These are phyloP conservation scores for Xylariaceae sp. DNA, from an alignment of 2,329 filamentous ascomycete genomes.

Conservation along the genomic window DNA sequence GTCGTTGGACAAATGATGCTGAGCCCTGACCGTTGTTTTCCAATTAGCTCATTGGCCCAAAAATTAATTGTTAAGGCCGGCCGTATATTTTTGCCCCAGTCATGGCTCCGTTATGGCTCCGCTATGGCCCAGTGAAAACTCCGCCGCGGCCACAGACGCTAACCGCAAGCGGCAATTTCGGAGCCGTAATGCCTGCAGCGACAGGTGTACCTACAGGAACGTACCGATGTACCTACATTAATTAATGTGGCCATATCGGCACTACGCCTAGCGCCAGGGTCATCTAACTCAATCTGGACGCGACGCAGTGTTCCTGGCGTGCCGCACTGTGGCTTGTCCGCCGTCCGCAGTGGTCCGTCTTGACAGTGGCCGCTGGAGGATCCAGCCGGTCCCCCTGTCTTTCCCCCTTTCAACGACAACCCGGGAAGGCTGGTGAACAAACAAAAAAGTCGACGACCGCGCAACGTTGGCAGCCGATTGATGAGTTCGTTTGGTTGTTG, in stretches of 20 bases:
- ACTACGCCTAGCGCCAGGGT: conserved; percentile 7
- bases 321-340: conserved; percentile 7
- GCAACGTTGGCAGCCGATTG: background rate
- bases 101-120: background rate
- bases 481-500: background rate
- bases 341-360: background rate
- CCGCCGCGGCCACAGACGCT: too few relatives aligned
- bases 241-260: background rate
- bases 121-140: too few relatives aligned
- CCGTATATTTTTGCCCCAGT: background rate
- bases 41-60: background rate
- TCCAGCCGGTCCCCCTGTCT: background rate
- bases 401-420: background rate
- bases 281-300: conserved; percentile 10
- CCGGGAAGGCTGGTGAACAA: background rate
- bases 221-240: background rate
- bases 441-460: background rate
- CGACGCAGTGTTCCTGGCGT: background rate
- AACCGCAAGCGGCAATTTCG: too few relatives aligned
- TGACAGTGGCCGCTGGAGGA: background rate
- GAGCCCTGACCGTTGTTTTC: background rate
- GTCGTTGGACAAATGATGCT: background rate
- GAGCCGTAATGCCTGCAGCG: too few relatives aligned
- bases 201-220: background rate
- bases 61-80: background rate